phyloP scores from a whole-genome alignment of 108 stramenopile species.

The Skeletonema costatum region DNA sequence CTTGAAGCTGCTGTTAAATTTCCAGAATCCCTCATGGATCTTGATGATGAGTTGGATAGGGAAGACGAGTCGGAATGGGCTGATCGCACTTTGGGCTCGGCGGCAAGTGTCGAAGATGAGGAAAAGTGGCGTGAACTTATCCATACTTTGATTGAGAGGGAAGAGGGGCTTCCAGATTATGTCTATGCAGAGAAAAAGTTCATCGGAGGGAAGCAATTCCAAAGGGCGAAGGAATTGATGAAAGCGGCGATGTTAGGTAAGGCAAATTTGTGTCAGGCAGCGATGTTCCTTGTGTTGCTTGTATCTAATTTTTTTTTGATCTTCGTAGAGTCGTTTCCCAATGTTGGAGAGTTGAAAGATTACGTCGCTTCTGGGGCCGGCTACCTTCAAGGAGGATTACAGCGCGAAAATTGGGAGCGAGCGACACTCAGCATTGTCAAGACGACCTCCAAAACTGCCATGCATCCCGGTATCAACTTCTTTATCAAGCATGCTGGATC shows the following conservation, averaged over 20 bases:
- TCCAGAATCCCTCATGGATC: conserved; percentile 55
- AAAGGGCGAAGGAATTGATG: conserved; percentile 62
- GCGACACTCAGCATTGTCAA: conserved; percentile 61
- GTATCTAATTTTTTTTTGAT: neutral
- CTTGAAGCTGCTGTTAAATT: conserved; percentile 55
- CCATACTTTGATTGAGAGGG: conserved; percentile 27
- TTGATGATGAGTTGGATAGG: conserved; percentile 64
- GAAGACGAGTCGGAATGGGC: conserved; percentile 76
- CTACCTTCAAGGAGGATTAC: conserved; percentile 63
- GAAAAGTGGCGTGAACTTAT: conserved; percentile 63
- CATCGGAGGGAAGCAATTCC: conserved; percentile 79
- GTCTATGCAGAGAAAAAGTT: conserved; percentile 57
- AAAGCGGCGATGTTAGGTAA: conserved; percentile 55
- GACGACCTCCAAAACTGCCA: conserved; percentile 43
- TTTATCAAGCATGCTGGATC: conserved; percentile 68
- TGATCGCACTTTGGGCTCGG: conserved; percentile 31
- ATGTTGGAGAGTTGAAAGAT: conserved; percentile 57
- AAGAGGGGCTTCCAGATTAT: conserved; percentile 40
- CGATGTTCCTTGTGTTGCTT: neutral
- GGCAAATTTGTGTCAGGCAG: conserved; percentile 2
- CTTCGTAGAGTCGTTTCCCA: conserved; percentile 56
- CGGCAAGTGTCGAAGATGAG: conserved; percentile 50
- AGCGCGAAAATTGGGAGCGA: conserved; percentile 77
- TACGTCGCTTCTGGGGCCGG: conserved; percentile 64
- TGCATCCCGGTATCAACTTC: conserved; percentile 71